These are phyloP conservation scores for Cyclotella choctawhatcheeana DNA, from an alignment of 108 stramenopile species.

Conservation along the genomic window DNA sequence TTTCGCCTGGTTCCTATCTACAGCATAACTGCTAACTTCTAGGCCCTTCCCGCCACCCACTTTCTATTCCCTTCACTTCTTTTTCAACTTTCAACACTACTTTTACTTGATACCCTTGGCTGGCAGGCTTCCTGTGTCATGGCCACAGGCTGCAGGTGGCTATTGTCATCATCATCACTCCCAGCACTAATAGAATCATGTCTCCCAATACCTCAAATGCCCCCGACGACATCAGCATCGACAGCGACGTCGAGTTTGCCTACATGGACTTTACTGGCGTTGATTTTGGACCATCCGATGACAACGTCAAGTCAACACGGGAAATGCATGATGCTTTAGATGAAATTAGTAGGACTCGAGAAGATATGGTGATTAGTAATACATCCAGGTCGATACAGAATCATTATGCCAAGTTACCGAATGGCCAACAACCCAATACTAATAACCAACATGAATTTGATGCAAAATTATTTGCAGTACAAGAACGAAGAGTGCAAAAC, in stretches of 20 bases:
- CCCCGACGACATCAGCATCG: constrained; percentile 19
- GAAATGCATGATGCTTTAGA: background rate
- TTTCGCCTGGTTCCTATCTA: too few species aligned
- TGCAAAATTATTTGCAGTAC: constrained; percentile 29
- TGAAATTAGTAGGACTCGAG: too few species aligned
- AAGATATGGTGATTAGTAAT: background rate
- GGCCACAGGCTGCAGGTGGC: too few species aligned
- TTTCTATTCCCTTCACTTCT: too few species aligned
- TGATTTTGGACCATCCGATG: constrained; percentile 20
- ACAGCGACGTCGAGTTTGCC: constrained; percentile 39
- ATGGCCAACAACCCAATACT: constrained; percentile 17
- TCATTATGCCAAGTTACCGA: constrained; percentile 15
- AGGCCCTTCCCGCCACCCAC: too few species aligned
- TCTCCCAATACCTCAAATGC: background rate
- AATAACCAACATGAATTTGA: constrained; percentile 13
- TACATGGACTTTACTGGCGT: constrained; percentile 41
- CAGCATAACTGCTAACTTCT: too few species aligned
- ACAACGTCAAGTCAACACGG: background rate
- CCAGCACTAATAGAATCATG: background rate
- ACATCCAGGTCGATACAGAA: background rate
- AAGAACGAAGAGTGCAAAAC: constrained; percentile 33
- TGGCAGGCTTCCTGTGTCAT: too few species aligned
- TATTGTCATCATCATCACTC: background rate
- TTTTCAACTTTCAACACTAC: too few species aligned
- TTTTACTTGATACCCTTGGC: too few species aligned